A percentile compares a stretch with the other conserved stretches of the same genome.
phyloP scores from a whole-genome alignment of 164 flowering plant species.

The Magnolia officinalis region DNA sequence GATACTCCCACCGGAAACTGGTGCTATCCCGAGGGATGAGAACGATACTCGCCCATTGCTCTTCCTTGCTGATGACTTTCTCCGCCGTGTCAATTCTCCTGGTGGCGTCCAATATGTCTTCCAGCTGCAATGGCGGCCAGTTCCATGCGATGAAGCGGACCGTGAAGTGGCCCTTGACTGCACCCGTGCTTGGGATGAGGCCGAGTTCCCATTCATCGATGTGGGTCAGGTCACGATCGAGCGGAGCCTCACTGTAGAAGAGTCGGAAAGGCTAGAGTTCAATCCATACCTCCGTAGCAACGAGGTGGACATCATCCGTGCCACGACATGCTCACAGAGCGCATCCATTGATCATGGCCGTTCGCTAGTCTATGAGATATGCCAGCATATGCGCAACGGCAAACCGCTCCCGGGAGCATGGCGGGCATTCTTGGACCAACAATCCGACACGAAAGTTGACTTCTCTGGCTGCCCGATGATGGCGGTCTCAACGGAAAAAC shows the following conservation, averaged over 20 bases:
- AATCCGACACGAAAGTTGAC: conserved; percentile 64
- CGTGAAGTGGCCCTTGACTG: conserved; percentile 57
- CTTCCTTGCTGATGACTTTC: conserved; percentile 70
- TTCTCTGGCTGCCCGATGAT: conserved; percentile 81
- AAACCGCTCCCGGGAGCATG: conserved; percentile 64
- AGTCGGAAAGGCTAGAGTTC: conserved; percentile 58
- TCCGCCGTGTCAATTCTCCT: conserved; percentile 38
- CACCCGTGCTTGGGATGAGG: conserved; percentile 72
- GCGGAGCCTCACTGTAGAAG: conserved; percentile 41
- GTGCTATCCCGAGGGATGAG: conserved; percentile 61
- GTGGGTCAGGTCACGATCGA: conserved; percentile 52
- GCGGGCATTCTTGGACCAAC: conserved; percentile 61
- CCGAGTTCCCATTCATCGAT: conserved; percentile 49
- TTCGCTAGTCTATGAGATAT: conserved; percentile 67
- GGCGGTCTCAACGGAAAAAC: conserved; percentile 24
- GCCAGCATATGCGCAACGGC: conserved; percentile 61
- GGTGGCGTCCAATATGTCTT: conserved; percentile 57
- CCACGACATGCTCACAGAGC: conserved; percentile 58
- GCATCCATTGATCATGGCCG: conserved; percentile 86
- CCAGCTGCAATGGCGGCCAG: conserved; percentile 54
- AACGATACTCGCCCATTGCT: conserved; percentile 56
- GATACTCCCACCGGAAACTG: conserved; percentile 80
- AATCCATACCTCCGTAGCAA: conserved; percentile 55
- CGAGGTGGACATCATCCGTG: conserved; percentile 61
- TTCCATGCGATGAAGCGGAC: conserved; percentile 38